Base-by-base conservation (phyloP, 495 filamentous ascomycete genomes). In the Clohesyomyces aquaticus region DNA sequence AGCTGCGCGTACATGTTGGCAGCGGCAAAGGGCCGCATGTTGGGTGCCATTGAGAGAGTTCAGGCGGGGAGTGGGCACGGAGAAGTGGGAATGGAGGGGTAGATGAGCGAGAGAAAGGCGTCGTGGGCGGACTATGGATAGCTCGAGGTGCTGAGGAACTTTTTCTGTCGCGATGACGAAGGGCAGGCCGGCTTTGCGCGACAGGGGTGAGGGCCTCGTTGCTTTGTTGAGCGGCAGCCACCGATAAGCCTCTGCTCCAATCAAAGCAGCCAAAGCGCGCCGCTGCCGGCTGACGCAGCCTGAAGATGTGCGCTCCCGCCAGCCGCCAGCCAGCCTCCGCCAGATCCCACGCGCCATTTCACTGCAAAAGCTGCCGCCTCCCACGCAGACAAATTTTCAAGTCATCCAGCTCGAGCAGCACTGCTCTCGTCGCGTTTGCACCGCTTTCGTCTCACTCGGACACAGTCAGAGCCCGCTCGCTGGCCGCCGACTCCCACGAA, bases 1-100 rank as follows among this genome's bases (percentile, higher is more conserved):
- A 71, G 64, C 59, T 67, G 58, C 27, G 50, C 21, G 22, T 65
- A 45, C 6, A 57, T 4, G 51, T 18, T 53, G 48, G 54, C 48
- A 19, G 64, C 38, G 23, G 55, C 64, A 32, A 71, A 38, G 21
- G 68, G 64, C 28, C 68, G 59, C 64, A 71, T 64, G 22, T 27
- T 42, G 43, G 68, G 51, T 50, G 68, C 68, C 67, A 70, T 70
- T 70, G 65, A 21, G 29, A 28, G 8, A 28, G 43, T 32, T 3
- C 14, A 25, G 19, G 32, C 35, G n/a, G 27, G 19, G 14, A 19
- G 28, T 27, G 48, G 55, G 43, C 32, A 27, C 25, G 18, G 47
- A 2, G 49, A 25, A 22, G 19, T 46, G 42, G 28, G 22, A 41
- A 28, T 12, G 48, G 47, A 27, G 38, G 29, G 32, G 51, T 50